Evolutionary conservation across 192 early-diverging fungal species (phyloP), one percentile per base, ranked within the genome.

Genomic region (Gamsiella multidivaricata): DNA sequence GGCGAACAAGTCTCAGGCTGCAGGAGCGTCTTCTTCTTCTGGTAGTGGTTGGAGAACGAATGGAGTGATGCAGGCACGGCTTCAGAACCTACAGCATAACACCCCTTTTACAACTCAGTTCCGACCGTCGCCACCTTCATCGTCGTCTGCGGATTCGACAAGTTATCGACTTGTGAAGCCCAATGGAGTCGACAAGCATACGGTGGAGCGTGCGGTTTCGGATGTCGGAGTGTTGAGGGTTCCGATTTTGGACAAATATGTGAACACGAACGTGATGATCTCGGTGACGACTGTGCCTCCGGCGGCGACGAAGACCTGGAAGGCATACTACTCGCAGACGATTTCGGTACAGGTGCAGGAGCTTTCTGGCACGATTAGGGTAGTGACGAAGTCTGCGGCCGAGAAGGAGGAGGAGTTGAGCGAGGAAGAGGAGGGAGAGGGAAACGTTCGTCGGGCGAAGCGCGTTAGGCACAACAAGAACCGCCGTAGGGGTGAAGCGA

Each of bases 261-360:
- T 28, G 12, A 68, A 80, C 36, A 73, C 79, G 7, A 80, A 80
- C 34, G 55, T 80, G 66, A 84, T 74, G 69, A 68, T 53, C 57
- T 71, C 50, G 36, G 76, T 75, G 36, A 36, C 55, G 69, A 71
- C 45, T 0, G 47, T 25, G 8, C 79, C 57, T 34, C 62, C 59
- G 3, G 46, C 65, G 11, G 74, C 74, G 8, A 69, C 66, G 6
- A 18, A 31, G 25, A 57, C 66, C n/a, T 71, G 80, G 61, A 80
- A 66, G 51, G 72, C 83, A 12, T 74, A 80, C 59, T 81, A 81
- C 60, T 73, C 83, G 3, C 79, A 86, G 53, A 65, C 68, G 3
- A 67, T 86, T 9, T 34, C 61, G 4, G 81, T 84, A 0, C 83
- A 81, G 54, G 74, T 69, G 25, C 67, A 74, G 17, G 85, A 84